Percentiles rank a stretch among this genome's conserved stretches.
Conservation (phyloP, 176 grass and related monocot species). For the Otatea glauca region DNA sequence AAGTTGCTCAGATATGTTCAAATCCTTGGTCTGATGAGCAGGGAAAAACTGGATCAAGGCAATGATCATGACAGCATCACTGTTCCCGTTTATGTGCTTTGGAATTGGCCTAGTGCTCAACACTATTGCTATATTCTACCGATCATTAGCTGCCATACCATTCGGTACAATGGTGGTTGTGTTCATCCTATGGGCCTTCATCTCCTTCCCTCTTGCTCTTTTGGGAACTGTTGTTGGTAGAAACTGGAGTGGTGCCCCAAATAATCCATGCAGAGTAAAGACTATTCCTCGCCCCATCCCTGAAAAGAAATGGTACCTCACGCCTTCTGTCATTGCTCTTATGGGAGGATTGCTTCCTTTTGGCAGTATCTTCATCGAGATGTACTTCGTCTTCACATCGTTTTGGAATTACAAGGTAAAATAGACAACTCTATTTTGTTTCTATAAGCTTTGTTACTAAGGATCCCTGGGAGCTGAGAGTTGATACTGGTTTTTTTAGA, state of each 20-base stretch:
- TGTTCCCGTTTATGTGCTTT: slow-evolving; percentile 96
- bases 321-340: slow-evolving; percentile 77
- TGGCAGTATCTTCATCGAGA: slow-evolving; percentile 97
- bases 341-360: slow-evolving; percentile 97
- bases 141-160: slow-evolving; percentile 94
- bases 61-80: slow-evolving; percentile 82
- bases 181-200: slow-evolving; percentile 90
- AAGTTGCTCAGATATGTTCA: slow-evolving; percentile 15
- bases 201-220: slow-evolving; percentile 85
- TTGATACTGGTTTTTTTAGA: slow-evolving; percentile 20
- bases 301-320: slow-evolving; percentile 97
- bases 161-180: slow-evolving; percentile 94
- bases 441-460: slow-evolving; percentile 15
- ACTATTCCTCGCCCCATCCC: slow-evolving; percentile 92
- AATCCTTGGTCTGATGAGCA: slow-evolving; percentile 42
- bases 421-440: not conserved
- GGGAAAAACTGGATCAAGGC: slow-evolving; percentile 94
- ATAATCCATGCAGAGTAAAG: slow-evolving; percentile 93
- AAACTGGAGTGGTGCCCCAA: slow-evolving; percentile 89
- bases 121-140: slow-evolving; percentile 90
- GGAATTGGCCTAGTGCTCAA: slow-evolving; percentile 87
- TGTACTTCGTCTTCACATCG: slow-evolving; percentile 98
- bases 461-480: not conserved
- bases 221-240: slow-evolving; percentile 91
- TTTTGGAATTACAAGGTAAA: slow-evolving; percentile 99